Base-by-base conservation (phyloP, 805 yeast genomes). In the Cyberlindnera lachancei region DNA sequence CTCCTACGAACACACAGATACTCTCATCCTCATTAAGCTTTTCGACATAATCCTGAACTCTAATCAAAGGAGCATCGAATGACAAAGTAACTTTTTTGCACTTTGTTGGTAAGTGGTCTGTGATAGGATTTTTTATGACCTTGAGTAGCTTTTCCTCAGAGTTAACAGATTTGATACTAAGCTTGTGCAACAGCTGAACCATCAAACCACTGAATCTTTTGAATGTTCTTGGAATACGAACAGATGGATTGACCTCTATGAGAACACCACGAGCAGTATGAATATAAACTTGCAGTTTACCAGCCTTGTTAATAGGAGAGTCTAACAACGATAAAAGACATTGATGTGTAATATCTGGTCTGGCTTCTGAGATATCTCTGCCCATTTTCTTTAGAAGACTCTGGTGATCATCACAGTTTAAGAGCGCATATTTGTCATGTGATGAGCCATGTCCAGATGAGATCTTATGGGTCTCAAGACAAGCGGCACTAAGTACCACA, bases 291-390 rank as follows among this genome's bases (percentile, higher is more conserved):
- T 92, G 98, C 45, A 92, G 70, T 58, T 77, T 85, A 7, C 98
- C 98, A 6, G 96, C 97, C 61, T 92, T 92, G 65, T 92, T 92
- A 50, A 92, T 82, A 26, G 98, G 98, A n/a, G 96, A 85, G 58
- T 92, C 98, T 49, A 92, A 68, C 43, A 92, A 67, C 4, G 98
- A 90, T 59, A 92, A 68, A 25, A 92, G 73, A 68, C 98, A 92
- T 62, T 90, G 98, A 56, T 92, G 98, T 27, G 98, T 92, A 51
- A 92, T 92, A 58, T 92, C 98, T n/a, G 98, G 98, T 59, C 98
- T 77, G 7, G 96, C 97, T 55, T 92, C 98, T 30, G 95, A 85
- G 42, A 92, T 90, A 54, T 92, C 97, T 55, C 97, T 75, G 33
- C 94, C 95, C 94, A 90, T 86, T 56, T 87, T 90, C 58, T 90